Evolutionary conservation across 352 stramenopile genomes (phyloP).

Genomic region (Phytopythium kandeliae): DNA sequence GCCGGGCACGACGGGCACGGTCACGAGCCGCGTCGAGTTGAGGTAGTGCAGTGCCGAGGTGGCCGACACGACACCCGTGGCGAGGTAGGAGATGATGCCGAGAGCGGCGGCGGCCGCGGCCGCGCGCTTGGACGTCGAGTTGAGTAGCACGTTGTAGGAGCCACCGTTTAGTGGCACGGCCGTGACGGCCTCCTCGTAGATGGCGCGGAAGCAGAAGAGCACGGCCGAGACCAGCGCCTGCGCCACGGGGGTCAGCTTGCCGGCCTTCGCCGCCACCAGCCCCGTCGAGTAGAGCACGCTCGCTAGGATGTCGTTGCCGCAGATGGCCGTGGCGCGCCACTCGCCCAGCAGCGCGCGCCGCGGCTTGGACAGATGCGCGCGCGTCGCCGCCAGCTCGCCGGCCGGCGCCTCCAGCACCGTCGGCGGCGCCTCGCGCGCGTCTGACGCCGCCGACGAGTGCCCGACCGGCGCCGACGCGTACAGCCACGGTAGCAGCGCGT

Average conservation of each 20-base stretch:
- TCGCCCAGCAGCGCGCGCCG: conserved; percentile 53
- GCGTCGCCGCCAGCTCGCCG: conserved; percentile 20
- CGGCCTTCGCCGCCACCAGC: conserved; percentile 63
- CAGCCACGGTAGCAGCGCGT: conserved; percentile 5
- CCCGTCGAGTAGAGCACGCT: conserved; percentile 82
- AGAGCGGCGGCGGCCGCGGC: conserved; percentile 86
- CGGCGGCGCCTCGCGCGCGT: conserved; percentile 11
- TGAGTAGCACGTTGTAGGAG: conserved; percentile 91
- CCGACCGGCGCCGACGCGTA: conserved; percentile 1
- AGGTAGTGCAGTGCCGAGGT: conserved; percentile 62
- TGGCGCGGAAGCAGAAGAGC: conserved; percentile 70
- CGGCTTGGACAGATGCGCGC: conserved; percentile 1
- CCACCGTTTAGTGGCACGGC: conserved; percentile 89
- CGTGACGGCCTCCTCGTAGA: conserved; percentile 90
- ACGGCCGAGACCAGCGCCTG: conserved; percentile 73
- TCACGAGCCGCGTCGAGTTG: conserved; percentile 31
- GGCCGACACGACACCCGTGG: conserved; percentile 74
- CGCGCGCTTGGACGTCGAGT: conserved; percentile 87
- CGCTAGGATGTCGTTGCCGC: conserved; percentile 90
- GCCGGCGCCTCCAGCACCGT: conserved; percentile 16
- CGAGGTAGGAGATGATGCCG: conserved; percentile 90
- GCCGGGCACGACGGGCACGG: conserved; percentile 30
- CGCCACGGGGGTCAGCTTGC: conserved; percentile 82
- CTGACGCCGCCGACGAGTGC: not conserved
- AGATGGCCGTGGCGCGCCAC: conserved; percentile 88